Conservation (phyloP, 768 basidiomycete species). For the Lactarius quietus region DNA sequence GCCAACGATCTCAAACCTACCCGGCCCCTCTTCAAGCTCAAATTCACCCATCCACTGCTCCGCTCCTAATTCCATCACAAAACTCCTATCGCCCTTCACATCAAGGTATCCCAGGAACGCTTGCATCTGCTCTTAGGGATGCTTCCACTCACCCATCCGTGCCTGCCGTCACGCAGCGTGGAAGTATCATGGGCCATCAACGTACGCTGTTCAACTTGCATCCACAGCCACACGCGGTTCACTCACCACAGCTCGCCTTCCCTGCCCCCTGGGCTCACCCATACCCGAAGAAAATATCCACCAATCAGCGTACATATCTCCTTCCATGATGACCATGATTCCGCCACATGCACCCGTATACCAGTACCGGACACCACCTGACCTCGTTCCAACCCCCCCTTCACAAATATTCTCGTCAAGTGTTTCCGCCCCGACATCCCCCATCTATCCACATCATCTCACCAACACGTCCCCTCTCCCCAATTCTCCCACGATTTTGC, state of each 20-base stretch:
- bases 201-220: too few relatives aligned
- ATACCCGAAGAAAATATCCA: conserved; percentile 9
- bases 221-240: too few relatives aligned
- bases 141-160: conserved; percentile 27
- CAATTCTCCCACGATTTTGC: conserved; percentile 20
- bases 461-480: conserved; percentile 29
- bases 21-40: not conserved
- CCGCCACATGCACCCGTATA: conserved; percentile 38
- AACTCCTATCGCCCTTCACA: not conserved
- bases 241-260: conserved; percentile 13
- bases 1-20: not conserved
- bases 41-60: not conserved
- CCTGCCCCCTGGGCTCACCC: conserved; percentile 9
- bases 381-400: conserved; percentile 32
- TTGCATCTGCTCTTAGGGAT: conserved; percentile 13
- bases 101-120: not conserved
- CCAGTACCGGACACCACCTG: conserved; percentile 37
- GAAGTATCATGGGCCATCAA: not conserved
- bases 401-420: conserved; percentile 30
- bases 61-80: conserved; percentile 16
- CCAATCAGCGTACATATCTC: conserved; percentile 27
- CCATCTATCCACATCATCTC: conserved; percentile 16
- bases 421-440: conserved; percentile 15
- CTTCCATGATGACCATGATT: conserved; percentile 38
- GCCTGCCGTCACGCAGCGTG: conserved; percentile 22